Base-by-base conservation (phyloP, 1,139 yeast genomes). In the Pichia cactophila region DNA sequence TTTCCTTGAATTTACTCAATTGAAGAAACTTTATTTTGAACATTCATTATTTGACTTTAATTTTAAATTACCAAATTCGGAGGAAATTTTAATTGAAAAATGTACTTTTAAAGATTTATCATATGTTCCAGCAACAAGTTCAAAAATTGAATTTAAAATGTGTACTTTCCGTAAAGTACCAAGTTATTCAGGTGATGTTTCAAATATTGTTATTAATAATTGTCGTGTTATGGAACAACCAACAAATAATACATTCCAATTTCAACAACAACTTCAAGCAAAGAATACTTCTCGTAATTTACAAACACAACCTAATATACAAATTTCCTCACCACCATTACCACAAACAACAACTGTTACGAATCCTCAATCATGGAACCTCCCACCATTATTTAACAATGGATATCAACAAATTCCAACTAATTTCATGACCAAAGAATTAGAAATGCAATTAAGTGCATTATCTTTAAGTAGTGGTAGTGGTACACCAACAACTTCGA, bases 221-320 rank as follows among this genome's bases (percentile, higher is more conserved):
- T 60, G 64, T 47, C 54, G 63, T 49, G 61, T 61, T 26, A 60
- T 60, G 61, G 63, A 61, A 45, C 63, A 58, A 49, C 57, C 59
- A 41, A 57, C 58, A 33, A 58, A 58, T 44, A 56, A 57, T 42
- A 47, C 56, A 12, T 56, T 58, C 44, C 60, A 58, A 50, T 58
- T 58, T 39, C 59, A 56, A 44, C 60, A 57, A 48, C 58, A 56
- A 42, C 33, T 56, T 16, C 58, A 54, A 43, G 42, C 44, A 44
- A 44, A 49, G 38, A 46, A 47, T 16, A 47, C n/a, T 17, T 17
- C 20, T 16, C 14, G 23, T 41, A 16, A 40, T 23, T 14, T 35
- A 46, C 38, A 36, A 40, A 44, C 38, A 28, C 48, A 44, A 7
- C 40, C 31, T 8, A 46, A 47, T 26, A 48, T 31, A 20, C 46